phyloP scores from a whole-genome alignment of 2,329 filamentous ascomycete genomes.

The Aureobasidium sp. region DNA sequence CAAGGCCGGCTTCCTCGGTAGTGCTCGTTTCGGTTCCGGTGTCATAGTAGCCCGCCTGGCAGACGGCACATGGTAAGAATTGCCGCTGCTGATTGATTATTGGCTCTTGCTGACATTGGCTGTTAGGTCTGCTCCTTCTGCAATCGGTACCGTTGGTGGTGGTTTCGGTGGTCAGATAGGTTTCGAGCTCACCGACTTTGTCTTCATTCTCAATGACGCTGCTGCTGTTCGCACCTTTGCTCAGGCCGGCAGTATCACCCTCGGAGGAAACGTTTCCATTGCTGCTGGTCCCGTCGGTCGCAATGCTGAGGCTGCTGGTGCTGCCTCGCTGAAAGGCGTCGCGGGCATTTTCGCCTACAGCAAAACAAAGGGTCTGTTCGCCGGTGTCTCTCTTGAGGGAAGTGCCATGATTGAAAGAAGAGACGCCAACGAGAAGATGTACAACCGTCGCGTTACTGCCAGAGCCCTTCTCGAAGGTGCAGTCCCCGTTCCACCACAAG shows the following conservation, averaged over 20 bases:
- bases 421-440: conserved; percentile 95
- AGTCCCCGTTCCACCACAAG: conserved; percentile 70
- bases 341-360: conserved; percentile 94
- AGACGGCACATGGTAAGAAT: conserved; percentile 59
- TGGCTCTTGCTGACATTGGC: neutral
- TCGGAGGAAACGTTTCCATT: conserved; percentile 93
- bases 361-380: conserved; percentile 96
- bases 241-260: conserved; percentile 80
- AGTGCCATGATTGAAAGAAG: conserved; percentile 88
- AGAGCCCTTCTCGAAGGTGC: conserved; percentile 72
- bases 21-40: conserved; percentile 72
- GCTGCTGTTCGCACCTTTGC: conserved; percentile 88
- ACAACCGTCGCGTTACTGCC: conserved; percentile 75
- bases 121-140: conserved; percentile 60
- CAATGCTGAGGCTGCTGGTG: conserved; percentile 92
- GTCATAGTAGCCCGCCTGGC: conserved; percentile 72
- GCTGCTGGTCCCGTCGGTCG: conserved; percentile 89
- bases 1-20: conserved; percentile 80
- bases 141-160: conserved; percentile 72
- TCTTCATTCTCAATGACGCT: conserved; percentile 94
- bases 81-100: neutral
- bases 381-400: conserved; percentile 89
- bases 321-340: conserved; percentile 80
- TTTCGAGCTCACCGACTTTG: conserved; percentile 86
- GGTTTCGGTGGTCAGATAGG: conserved; percentile 83